phyloP scores from a whole-genome alignment of 192 early-diverging fungal genomes.

The Thamnidium elegans region DNA sequence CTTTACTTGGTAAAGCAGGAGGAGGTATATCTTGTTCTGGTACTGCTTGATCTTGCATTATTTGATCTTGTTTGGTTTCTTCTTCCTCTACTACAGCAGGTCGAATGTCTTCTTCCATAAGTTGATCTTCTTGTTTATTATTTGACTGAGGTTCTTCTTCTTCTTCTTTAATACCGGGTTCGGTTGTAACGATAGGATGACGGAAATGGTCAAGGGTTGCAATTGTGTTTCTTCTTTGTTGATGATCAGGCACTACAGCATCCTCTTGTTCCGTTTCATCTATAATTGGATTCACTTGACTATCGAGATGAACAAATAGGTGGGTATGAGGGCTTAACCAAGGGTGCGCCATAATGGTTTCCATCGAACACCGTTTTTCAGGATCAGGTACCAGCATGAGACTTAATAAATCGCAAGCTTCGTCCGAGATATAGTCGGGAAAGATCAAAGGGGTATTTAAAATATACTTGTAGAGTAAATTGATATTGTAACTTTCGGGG shows the following conservation, averaged over 20 bases:
- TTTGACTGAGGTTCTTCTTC: neutral
- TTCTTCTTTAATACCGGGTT: conserved; percentile 1
- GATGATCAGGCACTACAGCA: neutral
- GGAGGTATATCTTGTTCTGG: too few relatives aligned
- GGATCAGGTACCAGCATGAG: conserved; percentile 95
- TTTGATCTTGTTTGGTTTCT: neutral
- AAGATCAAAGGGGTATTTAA: conserved; percentile 78
- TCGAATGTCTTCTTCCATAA: too few relatives aligned
- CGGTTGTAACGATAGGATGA: neutral
- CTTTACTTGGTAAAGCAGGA: too few relatives aligned
- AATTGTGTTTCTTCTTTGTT: conserved; percentile 3
- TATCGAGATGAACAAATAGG: conserved; percentile 19
- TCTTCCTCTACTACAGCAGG: neutral
- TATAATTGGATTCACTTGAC: too few relatives aligned
- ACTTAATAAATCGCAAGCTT: conserved; percentile 75
- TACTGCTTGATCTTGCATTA: neutral
- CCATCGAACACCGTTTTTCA: conserved; percentile 64
- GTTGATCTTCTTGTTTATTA: too few relatives aligned
- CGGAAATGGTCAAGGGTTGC: neutral
- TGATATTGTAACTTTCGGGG: conserved; percentile 88
- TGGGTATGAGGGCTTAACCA: conserved; percentile 33
- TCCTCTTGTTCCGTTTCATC: conserved; percentile 18
- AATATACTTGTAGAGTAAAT: conserved; percentile 82
- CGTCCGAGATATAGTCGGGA: conserved; percentile 77
- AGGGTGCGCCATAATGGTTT: conserved; percentile 71